phyloP scores from a whole-genome alignment of 1,139 yeast genomes.

The Magnusiomyces ingens region DNA sequence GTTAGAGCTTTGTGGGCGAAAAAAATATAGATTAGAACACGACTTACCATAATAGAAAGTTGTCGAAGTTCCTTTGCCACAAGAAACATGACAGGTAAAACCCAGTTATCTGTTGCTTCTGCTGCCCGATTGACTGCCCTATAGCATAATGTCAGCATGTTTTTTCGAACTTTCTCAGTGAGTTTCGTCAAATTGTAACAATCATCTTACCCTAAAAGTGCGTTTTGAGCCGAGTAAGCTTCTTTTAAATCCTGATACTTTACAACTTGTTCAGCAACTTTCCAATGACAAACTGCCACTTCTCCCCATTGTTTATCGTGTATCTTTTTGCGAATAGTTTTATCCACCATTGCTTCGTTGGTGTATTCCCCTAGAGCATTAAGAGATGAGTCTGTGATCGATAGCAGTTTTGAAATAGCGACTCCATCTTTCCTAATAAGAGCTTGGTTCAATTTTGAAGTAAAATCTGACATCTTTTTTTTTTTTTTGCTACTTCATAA shows the following conservation, averaged over 20 bases:
- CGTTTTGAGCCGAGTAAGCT: constrained; percentile 27
- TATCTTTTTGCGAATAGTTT: constrained; percentile 16
- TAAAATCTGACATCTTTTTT: constrained; percentile 15
- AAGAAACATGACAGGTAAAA: constrained; percentile 50
- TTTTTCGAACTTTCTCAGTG: background rate
- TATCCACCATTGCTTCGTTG: constrained; percentile 21
- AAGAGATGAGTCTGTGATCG: constrained; percentile 22
- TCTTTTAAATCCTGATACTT: constrained; percentile 22
- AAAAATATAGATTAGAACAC: background rate
- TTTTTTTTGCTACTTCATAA: too few species aligned
- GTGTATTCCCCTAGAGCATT: constrained; percentile 20
- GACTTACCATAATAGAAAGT: constrained; percentile 30
- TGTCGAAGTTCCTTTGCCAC: constrained; percentile 50
- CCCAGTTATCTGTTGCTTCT: constrained; percentile 60
- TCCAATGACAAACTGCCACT: constrained; percentile 26
- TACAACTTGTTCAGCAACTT: constrained; percentile 24
- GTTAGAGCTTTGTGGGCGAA: background rate
- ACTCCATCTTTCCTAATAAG: constrained; percentile 22
- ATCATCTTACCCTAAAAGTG: constrained; percentile 21
- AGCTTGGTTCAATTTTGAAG: constrained; percentile 18
- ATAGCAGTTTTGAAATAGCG: constrained; percentile 22
- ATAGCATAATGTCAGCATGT: background rate
- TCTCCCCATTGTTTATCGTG: constrained; percentile 24
- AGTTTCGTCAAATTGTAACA: background rate
- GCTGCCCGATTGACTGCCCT: constrained; percentile 46